These are phyloP conservation scores for Elsinoe arachidis DNA, from an alignment of 2,329 filamentous ascomycete genomes.

Conservation along the genomic window DNA sequence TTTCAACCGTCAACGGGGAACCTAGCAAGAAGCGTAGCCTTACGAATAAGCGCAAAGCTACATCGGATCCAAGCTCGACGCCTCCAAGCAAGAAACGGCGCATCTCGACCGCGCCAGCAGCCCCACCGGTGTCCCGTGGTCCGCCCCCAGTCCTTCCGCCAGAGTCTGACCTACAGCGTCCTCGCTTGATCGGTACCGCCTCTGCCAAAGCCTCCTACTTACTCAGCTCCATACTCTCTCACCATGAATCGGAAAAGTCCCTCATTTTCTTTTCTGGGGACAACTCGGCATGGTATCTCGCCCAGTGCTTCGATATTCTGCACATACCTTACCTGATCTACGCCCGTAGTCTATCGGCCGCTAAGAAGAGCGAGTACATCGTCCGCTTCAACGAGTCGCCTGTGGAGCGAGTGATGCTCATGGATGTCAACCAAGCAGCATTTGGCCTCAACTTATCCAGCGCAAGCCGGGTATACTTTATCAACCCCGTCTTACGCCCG, in stretches of 20 bases:
- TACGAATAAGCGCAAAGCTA: not conserved
- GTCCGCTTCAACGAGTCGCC: slow-evolving; percentile 64
- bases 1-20: slow-evolving; percentile 31
- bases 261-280: slow-evolving; percentile 88
- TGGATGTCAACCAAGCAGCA: slow-evolving; percentile 84
- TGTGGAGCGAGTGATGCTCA: slow-evolving; percentile 68
- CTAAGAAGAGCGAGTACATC: slow-evolving; percentile 64
- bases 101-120: not conserved
- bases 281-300: slow-evolving; percentile 78
- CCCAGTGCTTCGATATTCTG: slow-evolving; percentile 68
- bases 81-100: not conserved
- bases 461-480: slow-evolving; percentile 79
- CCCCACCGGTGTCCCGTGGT: not conserved
- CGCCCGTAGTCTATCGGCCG: slow-evolving; percentile 51
- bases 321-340: slow-evolving; percentile 58
- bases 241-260: slow-evolving; percentile 71
- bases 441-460: slow-evolving; percentile 78
- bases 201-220: slow-evolving; percentile 86
- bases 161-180: slow-evolving; percentile 48
- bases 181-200: slow-evolving; percentile 65
- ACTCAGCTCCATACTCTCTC: slow-evolving; percentile 58
- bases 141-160: slow-evolving; percentile 22
- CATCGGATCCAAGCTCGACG: not conserved
- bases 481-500: slow-evolving; percentile 79
- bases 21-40: slow-evolving; percentile 26